Evolutionary conservation across 2,329 filamentous ascomycete species (phyloP).

Genomic region (Ilyonectria sp.): DNA sequence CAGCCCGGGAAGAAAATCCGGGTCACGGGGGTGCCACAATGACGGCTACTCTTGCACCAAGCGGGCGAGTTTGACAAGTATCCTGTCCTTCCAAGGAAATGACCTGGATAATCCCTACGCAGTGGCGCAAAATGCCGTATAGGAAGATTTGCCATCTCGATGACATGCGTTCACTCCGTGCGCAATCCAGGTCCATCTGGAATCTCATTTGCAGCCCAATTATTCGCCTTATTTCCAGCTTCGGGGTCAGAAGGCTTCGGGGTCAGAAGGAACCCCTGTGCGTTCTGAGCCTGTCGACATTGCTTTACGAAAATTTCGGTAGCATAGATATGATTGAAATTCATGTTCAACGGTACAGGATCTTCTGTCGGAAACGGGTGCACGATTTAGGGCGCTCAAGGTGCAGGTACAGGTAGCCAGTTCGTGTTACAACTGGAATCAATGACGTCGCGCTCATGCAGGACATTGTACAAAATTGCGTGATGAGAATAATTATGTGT

Average conservation of each 20-base stretch:
- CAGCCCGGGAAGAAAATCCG: slow-evolving; percentile 26
- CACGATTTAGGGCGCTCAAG: no score
- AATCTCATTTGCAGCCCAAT: no score
- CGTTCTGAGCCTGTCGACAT: no score
- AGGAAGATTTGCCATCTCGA: neutral
- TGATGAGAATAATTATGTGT: neutral
- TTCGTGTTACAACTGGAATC: neutral
- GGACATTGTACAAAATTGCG: neutral
- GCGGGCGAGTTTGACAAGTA: neutral
- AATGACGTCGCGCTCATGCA: neutral
- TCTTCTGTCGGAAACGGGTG: neutral
- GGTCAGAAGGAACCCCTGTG: no score
- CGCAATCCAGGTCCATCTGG: neutral
- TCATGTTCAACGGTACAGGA: no score
- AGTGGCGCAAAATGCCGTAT: neutral
- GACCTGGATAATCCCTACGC: neutral
- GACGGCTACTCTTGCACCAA: slow-evolving; percentile 33
- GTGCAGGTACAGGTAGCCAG: neutral
- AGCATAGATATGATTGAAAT: no score
- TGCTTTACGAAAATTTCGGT: no score
- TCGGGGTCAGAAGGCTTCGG: no score
- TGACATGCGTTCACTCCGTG: slow-evolving; percentile 5
- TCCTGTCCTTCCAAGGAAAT: neutral
- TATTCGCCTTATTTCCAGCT: no score
- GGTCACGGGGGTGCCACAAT: slow-evolving; percentile 38